Base-by-base conservation (phyloP, 257 asterid genomes). In the Knoxia roxburghii region DNA sequence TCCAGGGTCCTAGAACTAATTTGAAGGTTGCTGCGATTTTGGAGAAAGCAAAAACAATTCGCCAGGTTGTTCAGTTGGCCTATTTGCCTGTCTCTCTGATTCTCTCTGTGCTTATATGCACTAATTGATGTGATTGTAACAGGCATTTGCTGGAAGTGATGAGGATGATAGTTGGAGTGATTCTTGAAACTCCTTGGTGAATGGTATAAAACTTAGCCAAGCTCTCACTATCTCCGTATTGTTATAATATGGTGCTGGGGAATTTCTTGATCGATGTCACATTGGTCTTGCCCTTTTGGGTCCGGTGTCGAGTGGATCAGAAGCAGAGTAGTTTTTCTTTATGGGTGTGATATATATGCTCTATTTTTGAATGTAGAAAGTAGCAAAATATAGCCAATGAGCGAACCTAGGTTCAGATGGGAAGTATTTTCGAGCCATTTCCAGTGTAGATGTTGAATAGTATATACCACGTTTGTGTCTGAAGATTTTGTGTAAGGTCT, bases 101-200 rank as follows among this genome's bases (percentile, higher is more conserved):
- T 26, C 50, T 24, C 57, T 45, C 23, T 18, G 39, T 54, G 37
- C 26, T 23, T 15, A 45, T 23, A 0, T 26, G 30, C 68, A 68
- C 70, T 66, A 67, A 23, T 70, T 48, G 33, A 23, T 51, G 40
- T n/a, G 63, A 53, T 65, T 52, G 57, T 70, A 69, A 67, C 83
- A 89, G 98, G 98, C 98, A 60, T 81, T 84, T 50, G 89, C 90
- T 64, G 96, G 92, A 72, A 89, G 98, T 59, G 96, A 89, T 64
- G 98, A 89, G 65, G 98, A 87, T 29, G 95, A 91, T 81, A 73
- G 65, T 77, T 89, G 98, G 96, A 89, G 91, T 58, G 93, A 91
- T 76, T 84, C 88, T 26, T 87, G 84, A 91, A 37, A 71, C 56
- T 13, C 14, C 33, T 60, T 24, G 15, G 39, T 21, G 11, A 12